Percentiles rank a stretch among this genome's conserved stretches.
These are phyloP conservation scores for Rubia occidens DNA, from an alignment of 305 asterid genomes.

Conservation along the genomic window DNA sequence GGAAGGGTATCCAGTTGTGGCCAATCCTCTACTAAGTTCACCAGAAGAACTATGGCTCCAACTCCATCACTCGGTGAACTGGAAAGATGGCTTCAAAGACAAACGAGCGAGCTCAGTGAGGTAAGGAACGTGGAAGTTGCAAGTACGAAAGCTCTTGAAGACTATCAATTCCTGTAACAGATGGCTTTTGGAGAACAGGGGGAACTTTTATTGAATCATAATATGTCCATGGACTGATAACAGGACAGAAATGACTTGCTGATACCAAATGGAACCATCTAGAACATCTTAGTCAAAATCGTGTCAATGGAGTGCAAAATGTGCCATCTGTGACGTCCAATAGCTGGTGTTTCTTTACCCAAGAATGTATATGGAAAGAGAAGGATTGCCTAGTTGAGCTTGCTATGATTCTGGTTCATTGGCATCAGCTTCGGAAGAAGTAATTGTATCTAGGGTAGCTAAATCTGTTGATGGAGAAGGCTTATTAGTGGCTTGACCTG, in stretches of 20 bases:
- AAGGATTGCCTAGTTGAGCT: conserved; percentile 1
- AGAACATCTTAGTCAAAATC: not conserved
- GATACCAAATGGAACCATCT: not conserved
- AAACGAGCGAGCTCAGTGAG: no score
- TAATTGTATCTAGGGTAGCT: conserved; percentile 5
- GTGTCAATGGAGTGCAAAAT: not conserved
- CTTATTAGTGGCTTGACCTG: conserved; percentile 22
- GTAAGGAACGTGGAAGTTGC: not conserved
- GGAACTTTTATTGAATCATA: not conserved
- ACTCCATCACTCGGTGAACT: not conserved
- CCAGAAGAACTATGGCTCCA: not conserved
- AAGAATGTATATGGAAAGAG: conserved; percentile 4
- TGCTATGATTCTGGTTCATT: conserved; percentile 10
- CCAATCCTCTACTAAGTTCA: not conserved
- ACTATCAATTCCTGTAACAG: not conserved
- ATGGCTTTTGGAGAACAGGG: not conserved
- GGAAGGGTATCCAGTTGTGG: not conserved
- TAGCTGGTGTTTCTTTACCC: not conserved
- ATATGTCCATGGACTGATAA: not conserved
- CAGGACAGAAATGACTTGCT: not conserved
- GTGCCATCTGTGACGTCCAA: not conserved
- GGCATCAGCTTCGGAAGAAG: not conserved
- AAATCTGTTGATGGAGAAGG: conserved; percentile 38
- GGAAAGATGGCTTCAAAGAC: not conserved
- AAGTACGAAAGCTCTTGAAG: not conserved